Base-by-base conservation (phyloP, 2,329 filamentous ascomycete species). In the Thelonectria blattea region DNA sequence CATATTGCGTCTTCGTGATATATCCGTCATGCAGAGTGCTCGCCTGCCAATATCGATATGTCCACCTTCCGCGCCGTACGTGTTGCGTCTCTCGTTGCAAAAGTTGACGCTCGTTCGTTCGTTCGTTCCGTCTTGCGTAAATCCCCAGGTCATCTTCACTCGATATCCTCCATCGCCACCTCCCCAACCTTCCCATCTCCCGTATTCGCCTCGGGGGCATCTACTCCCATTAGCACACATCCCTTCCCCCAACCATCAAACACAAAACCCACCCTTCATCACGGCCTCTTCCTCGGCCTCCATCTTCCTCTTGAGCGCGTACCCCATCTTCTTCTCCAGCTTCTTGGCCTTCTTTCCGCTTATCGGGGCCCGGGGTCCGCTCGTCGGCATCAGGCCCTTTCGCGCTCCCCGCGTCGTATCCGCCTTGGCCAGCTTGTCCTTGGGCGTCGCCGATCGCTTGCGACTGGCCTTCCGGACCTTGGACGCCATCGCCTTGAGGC, bases 321-420 rank as follows among this genome's bases (percentile, higher is more conserved):
- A 77, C 2, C 76, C 78, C 72, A 84, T 69, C 74, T 81, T 79
- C 77, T 81, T 80, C 71, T 86, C 81, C 39, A 86, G 58, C 80
- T 86, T 87, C 64, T 80, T 77, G 71, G 76, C 75, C 79, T 81
- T 83, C 81, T 87, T 87, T 49, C 74, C 74, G 74, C 84, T 85
- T 34, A 86, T 49, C 18, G 79, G 75, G 1, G 75, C 76, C 34
- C 81, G 77, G 0, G 85, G 84, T 0, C 85, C 85, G 74, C 83
- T 86, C 14, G 78, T 86, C 0, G 85, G 84, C 59, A 85, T 69
- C 39, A 87, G 72, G 0, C 85, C 85, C 0, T 80, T 72, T 2
- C 83, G 74, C 2, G 83, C 85, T 43, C 85, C 85, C 45, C 82
- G 80, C 50, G 69, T 75, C 22, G 74, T 70, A 61, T 84, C 82